Conservation (phyloP, 352 stramenopile species). For the Globisporangium lucens region DNA sequence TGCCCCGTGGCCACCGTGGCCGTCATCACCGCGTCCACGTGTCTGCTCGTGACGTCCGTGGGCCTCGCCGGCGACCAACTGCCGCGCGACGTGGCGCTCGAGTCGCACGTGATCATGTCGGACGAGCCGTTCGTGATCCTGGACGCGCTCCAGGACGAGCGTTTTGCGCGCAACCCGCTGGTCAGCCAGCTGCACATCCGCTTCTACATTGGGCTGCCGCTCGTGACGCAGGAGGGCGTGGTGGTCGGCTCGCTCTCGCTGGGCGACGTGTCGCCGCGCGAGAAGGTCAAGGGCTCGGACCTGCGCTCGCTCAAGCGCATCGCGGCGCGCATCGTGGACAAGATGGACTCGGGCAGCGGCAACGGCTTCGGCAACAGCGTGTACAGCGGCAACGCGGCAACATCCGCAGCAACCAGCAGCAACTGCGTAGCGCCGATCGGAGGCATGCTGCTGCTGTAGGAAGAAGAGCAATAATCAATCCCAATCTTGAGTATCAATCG, state of each 20-base stretch:
- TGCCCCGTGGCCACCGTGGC: conserved; percentile 70
- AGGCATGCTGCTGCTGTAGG: conserved; percentile 20
- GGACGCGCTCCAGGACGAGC: conserved; percentile 71
- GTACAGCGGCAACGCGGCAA: background rate
- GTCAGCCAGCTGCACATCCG: conserved; percentile 67
- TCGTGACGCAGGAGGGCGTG: conserved; percentile 67
- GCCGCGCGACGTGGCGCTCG: conserved; percentile 68
- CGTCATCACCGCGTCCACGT: conserved; percentile 67
- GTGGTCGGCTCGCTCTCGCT: conserved; percentile 72
- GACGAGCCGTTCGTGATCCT: conserved; percentile 65
- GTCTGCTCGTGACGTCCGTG: conserved; percentile 73
- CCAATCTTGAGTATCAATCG: background rate
- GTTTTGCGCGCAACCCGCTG: conserved; percentile 75
- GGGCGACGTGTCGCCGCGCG: conserved; percentile 56
- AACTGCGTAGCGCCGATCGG: conserved; percentile 12
- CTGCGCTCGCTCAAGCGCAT: conserved; percentile 68
- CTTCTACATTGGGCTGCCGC: conserved; percentile 74
- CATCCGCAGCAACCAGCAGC: conserved; percentile 2
- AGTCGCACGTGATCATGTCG: conserved; percentile 78
- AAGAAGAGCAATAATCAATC: background rate
- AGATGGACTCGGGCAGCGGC: conserved; percentile 49
- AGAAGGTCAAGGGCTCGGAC: conserved; percentile 62
- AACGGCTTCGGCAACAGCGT: background rate
- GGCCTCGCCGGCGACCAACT: conserved; percentile 75
- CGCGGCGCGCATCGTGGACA: conserved; percentile 62